Evolutionary conservation across 1,284 basidiomycete genomes (phyloP).

Genomic region (Xanthoconium separans): DNA sequence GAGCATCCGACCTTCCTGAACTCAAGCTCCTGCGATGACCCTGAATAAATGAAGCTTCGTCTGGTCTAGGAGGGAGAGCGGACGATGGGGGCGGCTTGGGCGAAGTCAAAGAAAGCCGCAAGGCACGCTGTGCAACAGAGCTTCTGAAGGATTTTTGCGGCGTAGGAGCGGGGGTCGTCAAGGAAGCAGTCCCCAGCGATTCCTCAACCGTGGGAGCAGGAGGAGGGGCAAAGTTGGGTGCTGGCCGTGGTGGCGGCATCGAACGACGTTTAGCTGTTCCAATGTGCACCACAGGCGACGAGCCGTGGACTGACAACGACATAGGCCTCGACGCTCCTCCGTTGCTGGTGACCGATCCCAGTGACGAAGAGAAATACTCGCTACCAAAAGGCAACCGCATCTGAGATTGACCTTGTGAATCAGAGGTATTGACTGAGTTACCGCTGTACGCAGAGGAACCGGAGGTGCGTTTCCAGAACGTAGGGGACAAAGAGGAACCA

Average conservation of each 20-base stretch:
- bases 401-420: slow-evolving; percentile 36
- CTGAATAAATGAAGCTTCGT: slow-evolving; percentile 40
- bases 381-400: slow-evolving; percentile 12
- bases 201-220: slow-evolving; percentile 51
- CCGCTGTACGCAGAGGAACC: slow-evolving; percentile 52
- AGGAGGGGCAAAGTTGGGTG: slow-evolving; percentile 65
- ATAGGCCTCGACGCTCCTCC: slow-evolving; percentile 17
- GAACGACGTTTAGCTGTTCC: slow-evolving; percentile 51
- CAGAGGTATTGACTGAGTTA: slow-evolving; percentile 47
- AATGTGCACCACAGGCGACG: slow-evolving; percentile 11
- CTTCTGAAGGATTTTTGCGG: slow-evolving; percentile 48
- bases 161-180: slow-evolving; percentile 43
- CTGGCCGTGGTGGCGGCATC: slow-evolving; percentile 67
- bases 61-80: slow-evolving; percentile 57
- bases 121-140: slow-evolving; percentile 49
- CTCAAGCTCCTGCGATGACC: slow-evolving; percentile 38
- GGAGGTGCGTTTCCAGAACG: slow-evolving; percentile 61
- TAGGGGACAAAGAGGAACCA: slow-evolving; percentile 46
- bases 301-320: slow-evolving; percentile 17
- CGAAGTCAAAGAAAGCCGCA: slow-evolving; percentile 59
- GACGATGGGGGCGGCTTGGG: slow-evolving; percentile 60
- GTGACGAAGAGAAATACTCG: slow-evolving; percentile 11
- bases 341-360: slow-evolving; percentile 4
- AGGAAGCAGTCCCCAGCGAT: slow-evolving; percentile 25
- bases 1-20: slow-evolving; percentile 8